Evolutionary conservation across 2,329 filamentous ascomycete species (phyloP).

Genomic region (Colletotrichum sp.): DNA sequence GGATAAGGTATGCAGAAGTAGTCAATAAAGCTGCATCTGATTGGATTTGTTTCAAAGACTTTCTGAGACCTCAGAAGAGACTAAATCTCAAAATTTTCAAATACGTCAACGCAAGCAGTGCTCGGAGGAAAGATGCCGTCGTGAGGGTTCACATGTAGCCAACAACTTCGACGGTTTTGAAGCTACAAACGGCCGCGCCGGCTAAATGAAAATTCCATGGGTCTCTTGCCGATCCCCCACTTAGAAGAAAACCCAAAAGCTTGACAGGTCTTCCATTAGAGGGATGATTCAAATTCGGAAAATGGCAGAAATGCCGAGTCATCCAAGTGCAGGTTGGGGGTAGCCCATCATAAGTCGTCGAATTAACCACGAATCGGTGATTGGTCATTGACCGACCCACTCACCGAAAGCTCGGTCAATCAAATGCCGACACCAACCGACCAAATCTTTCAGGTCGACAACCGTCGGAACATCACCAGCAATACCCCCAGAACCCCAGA

Average conservation of each 20-base stretch:
- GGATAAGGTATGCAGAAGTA: neutral
- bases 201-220: neutral
- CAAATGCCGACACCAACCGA: neutral
- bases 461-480: neutral
- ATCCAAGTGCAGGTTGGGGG: neutral
- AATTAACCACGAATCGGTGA: neutral
- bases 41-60: neutral
- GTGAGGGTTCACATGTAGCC: neutral
- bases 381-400: neutral
- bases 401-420: conserved; percentile 10
- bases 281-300: neutral
- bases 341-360: neutral
- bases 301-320: neutral
- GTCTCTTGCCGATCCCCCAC: neutral
- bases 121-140: neutral
- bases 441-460: neutral
- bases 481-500: neutral
- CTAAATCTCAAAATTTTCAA: neutral
- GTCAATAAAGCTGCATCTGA: neutral
- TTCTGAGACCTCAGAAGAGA: neutral
- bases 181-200: neutral
- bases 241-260: neutral
- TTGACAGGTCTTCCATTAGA: neutral
- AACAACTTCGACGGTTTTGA: neutral
- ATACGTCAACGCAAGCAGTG: neutral